Evolutionary conservation across 148 eudicot genomes (phyloP).

Genomic region (Vaccinium vitisidaea): DNA sequence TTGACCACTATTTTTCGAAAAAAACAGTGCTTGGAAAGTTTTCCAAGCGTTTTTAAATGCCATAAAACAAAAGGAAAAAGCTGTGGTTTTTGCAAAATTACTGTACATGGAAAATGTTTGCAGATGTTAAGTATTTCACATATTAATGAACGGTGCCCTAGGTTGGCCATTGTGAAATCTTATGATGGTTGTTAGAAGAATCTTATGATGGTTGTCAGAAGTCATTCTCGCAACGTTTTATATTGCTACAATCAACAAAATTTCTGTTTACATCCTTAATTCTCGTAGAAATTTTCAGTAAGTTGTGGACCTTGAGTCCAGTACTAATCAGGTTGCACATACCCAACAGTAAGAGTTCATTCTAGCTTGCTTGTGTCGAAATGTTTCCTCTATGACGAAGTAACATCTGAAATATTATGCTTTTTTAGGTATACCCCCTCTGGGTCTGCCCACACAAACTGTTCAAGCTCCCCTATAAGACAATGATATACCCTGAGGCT

Average conservation of each 20-base stretch:
- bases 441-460: conserved; percentile 92
- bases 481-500: conserved; percentile 83
- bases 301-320: background rate
- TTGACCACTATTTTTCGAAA: background rate
- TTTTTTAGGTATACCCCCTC: conserved; percentile 68
- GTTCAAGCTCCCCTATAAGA: conserved; percentile 66
- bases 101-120: background rate
- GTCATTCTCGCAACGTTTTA: background rate
- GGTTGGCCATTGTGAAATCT: background rate
- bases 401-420: background rate
- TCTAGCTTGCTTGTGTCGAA: background rate
- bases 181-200: no score
- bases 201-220: no score
- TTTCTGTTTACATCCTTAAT: background rate
- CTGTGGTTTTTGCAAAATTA: background rate
- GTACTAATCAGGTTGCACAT: background rate
- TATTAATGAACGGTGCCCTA: background rate
- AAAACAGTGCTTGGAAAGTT: background rate
- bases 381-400: background rate
- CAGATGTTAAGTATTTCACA: background rate
- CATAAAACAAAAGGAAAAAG: background rate
- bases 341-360: background rate
- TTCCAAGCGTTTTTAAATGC: background rate
- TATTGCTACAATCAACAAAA: background rate
- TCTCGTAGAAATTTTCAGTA: background rate